Evolutionary conservation across 139 green algal genomes (phyloP).

Genomic region (Monoraphidium neglectum): DNA sequence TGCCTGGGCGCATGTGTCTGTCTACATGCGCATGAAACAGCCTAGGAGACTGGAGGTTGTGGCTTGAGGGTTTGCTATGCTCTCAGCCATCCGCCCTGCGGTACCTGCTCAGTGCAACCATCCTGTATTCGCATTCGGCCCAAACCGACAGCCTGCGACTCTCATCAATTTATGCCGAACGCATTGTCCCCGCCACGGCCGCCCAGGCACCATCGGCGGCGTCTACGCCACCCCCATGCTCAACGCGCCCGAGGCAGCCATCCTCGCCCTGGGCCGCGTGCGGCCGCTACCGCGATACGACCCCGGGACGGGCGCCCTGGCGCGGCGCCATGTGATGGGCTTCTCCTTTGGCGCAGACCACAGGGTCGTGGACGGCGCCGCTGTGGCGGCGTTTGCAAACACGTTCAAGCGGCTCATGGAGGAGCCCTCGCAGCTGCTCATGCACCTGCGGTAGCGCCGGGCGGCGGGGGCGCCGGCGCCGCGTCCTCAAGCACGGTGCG

Average conservation of each 20-base stretch:
- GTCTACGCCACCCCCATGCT: constrained; percentile 83
- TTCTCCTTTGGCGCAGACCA: constrained; percentile 86
- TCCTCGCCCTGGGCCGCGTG: constrained; percentile 82
- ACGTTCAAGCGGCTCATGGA: constrained; percentile 73
- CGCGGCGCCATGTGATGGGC: constrained; percentile 23
- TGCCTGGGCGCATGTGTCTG: neutral
- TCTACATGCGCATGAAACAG: no score
- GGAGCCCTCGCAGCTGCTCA: constrained; percentile 69
- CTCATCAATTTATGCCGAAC: no score
- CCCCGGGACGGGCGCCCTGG: constrained; percentile 8
- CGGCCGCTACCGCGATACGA: constrained; percentile 39
- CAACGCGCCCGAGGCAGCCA: constrained; percentile 74
- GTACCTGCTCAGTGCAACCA: no score
- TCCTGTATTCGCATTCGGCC: no score
- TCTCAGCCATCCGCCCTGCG: no score
- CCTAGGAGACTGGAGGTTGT: no score
- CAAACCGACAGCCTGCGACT: no score
- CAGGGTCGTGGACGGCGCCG: constrained; percentile 87
- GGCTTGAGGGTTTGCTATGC: no score
- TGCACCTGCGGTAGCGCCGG: constrained; percentile 48
- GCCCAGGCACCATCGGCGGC: constrained; percentile 76
- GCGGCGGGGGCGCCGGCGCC: neutral
- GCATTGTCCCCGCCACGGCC: neutral
- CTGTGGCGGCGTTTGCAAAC: constrained; percentile 73
- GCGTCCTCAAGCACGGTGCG: no score